Conservation (phyloP, 129 eudicot genomes). For the Rutidosis leptorrhynchoides region DNA sequence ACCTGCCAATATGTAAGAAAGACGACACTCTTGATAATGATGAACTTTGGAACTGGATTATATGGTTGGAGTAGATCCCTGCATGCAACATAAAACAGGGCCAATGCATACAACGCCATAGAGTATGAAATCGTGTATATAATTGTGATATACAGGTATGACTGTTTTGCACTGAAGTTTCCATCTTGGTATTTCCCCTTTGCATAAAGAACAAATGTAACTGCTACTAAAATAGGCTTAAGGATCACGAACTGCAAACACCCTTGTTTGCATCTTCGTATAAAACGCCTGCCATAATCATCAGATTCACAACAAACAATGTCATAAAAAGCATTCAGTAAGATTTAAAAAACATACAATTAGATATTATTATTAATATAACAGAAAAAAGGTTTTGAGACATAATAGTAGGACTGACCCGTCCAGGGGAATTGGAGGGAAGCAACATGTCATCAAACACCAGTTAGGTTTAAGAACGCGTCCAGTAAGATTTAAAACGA, state of each 20-base stretch:
- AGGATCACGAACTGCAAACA: slow-evolving; percentile 94
- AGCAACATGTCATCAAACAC: slow-evolving; percentile 90
- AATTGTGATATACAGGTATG: slow-evolving; percentile 87
- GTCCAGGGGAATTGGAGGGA: slow-evolving; percentile 81
- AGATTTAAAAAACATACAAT: too few relatives aligned
- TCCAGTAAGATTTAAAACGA: slow-evolving; percentile 74
- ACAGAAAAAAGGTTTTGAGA: not conserved
- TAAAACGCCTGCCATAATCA: slow-evolving; percentile 85
- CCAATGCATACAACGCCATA: slow-evolving; percentile 87
- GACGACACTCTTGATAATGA: slow-evolving; percentile 85
- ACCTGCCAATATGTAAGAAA: slow-evolving; percentile 99
- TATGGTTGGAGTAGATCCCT: slow-evolving; percentile 88
- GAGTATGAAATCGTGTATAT: slow-evolving; percentile 85
- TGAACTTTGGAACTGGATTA: slow-evolving; percentile 93
- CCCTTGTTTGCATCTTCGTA: slow-evolving; percentile 94
- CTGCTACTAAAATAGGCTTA: slow-evolving; percentile 75
- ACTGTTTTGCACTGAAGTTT: slow-evolving; percentile 74
- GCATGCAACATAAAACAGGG: slow-evolving; percentile 91
- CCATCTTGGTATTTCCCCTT: slow-evolving; percentile 95
- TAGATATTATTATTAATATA: too few relatives aligned
- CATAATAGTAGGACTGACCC: slow-evolving; percentile 51
- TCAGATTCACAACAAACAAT: slow-evolving; percentile 15
- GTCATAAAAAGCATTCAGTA: too few relatives aligned
- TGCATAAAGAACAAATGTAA: slow-evolving; percentile 71
- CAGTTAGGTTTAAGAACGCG: slow-evolving; percentile 76